Evolutionary conservation across 306 rosid genomes (phyloP), one percentile per base, ranked within the genome.

Genomic region (Malus fusca): DNA sequence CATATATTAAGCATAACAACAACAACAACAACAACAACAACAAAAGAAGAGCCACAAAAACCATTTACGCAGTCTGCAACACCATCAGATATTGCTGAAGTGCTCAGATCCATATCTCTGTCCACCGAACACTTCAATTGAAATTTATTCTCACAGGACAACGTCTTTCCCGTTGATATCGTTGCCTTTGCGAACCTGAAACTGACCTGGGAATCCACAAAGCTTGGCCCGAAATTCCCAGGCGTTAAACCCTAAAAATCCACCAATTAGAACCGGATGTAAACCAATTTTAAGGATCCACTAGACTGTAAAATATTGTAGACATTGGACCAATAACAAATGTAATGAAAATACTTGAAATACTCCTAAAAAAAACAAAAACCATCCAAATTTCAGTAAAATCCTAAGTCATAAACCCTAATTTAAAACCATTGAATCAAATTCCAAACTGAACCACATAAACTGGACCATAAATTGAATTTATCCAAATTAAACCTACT

Each of bases 51-150:
- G 62, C 14, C 63, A 43, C 69, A 74, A 85, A 80, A 30, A 88
- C 95, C 95, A 79, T 44, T 80, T 75, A 80, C 63, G 79, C 80
- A 79, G 68, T 73, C 78, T 18, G 80, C 84, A 58, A 60, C 81
- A 51, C 62, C 83, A 43, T 85, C 88, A 52, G 69, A 84, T 79
- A 86, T 71, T 31, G 90, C 79, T 21, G 90, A 82, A 12, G 85
- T 31, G 66, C 86, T 78, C 68, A 78, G 84, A 71, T 88, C 87
- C 92, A 85, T 87, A 69, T 85, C 89, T 80, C 83, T 86, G 53
- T 81, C 92, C 23, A 86, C 21, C 51, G 78, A 86, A 75, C 91
- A 91, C 52, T 77, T 81, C 72, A 86, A 52, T 82, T 85, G 79
- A 52, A 88, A 85, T 55, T 80, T 81, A 26, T 79, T 81, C 28